Evolutionary conservation across 2,329 filamentous ascomycete species (phyloP).

Genomic region (Claviceps spartinae): DNA sequence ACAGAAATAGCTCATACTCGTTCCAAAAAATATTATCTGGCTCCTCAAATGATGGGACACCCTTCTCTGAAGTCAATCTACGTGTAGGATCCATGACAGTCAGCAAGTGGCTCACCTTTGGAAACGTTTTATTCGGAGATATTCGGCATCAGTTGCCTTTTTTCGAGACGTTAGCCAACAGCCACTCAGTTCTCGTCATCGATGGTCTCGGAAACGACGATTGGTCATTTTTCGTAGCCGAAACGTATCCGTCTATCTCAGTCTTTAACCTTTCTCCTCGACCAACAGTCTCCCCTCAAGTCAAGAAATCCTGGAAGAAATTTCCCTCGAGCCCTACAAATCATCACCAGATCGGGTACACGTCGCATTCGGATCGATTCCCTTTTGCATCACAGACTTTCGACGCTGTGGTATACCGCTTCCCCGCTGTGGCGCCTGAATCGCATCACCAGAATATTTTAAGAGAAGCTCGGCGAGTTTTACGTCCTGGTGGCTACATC

Average conservation of each 20-base stretch:
- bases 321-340: slow-evolving; percentile 50
- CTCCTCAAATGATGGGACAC: slow-evolving; percentile 43
- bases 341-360: slow-evolving; percentile 61
- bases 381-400: slow-evolving; percentile 68
- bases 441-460: slow-evolving; percentile 57
- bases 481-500: slow-evolving; percentile 67
- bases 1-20: slow-evolving; percentile 21
- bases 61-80: slow-evolving; percentile 59
- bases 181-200: slow-evolving; percentile 57
- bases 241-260: slow-evolving; percentile 61
- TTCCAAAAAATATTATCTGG: slow-evolving; percentile 26
- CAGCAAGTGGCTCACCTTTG: slow-evolving; percentile 78
- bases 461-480: slow-evolving; percentile 61
- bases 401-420: slow-evolving; percentile 62
- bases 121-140: slow-evolving; percentile 70
- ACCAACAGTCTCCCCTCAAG: slow-evolving; percentile 33
- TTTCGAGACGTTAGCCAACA: slow-evolving; percentile 24
- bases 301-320: slow-evolving; percentile 26
- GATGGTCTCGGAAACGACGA: slow-evolving; percentile 79
- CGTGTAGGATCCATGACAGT: slow-evolving; percentile 71
- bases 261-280: slow-evolving; percentile 64
- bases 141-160: slow-evolving; percentile 55
- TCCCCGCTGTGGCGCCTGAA: slow-evolving; percentile 57
- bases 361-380: slow-evolving; percentile 49
- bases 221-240: slow-evolving; percentile 69